These are phyloP conservation scores for Mortierella sp. DNA, from an alignment of 371 early-diverging fungal genomes.

Conservation along the genomic window DNA sequence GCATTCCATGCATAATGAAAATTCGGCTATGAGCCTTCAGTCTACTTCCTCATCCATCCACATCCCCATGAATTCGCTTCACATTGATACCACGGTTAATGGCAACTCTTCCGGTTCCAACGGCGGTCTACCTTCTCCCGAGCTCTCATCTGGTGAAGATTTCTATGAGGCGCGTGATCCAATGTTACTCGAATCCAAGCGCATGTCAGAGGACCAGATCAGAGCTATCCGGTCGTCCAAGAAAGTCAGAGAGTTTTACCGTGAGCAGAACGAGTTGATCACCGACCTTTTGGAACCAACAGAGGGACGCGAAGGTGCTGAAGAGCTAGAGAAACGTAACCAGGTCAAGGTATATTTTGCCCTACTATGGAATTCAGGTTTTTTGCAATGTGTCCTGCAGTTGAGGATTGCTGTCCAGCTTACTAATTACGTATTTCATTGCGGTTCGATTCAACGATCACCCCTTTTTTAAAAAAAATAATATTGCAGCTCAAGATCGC, in stretches of 20 bases:
- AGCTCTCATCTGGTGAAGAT: conserved; percentile 36
- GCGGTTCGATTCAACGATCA: no score
- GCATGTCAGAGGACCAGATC: conserved; percentile 58
- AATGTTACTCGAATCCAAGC: conserved; percentile 42
- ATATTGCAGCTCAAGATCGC: conserved; percentile 80
- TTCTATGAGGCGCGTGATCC: conserved; percentile 56
- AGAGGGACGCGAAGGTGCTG: conserved; percentile 44
- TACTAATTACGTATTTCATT: no score
- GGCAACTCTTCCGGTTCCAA: background rate
- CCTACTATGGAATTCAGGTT: no score
- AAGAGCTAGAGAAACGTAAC: conserved; percentile 57
- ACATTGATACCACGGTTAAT: conserved; percentile 13
- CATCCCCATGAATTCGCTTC: conserved; percentile 19
- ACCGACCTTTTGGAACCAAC: conserved; percentile 76
- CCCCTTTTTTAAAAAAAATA: background rate
- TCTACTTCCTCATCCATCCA: conserved; percentile 18
- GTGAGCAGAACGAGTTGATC: conserved; percentile 87
- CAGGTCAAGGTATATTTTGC: conserved; percentile 68
- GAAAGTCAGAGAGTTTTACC: conserved; percentile 76
- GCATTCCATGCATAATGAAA: background rate
- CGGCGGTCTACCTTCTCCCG: conserved; percentile 37
- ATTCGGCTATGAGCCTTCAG: background rate
- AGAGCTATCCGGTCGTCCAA: conserved; percentile 35
- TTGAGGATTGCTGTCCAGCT: no score
- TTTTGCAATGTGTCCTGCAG: no score